Evolutionary conservation across 164 flowering plant species (phyloP).

Genomic region (Akebia trifoliata): DNA sequence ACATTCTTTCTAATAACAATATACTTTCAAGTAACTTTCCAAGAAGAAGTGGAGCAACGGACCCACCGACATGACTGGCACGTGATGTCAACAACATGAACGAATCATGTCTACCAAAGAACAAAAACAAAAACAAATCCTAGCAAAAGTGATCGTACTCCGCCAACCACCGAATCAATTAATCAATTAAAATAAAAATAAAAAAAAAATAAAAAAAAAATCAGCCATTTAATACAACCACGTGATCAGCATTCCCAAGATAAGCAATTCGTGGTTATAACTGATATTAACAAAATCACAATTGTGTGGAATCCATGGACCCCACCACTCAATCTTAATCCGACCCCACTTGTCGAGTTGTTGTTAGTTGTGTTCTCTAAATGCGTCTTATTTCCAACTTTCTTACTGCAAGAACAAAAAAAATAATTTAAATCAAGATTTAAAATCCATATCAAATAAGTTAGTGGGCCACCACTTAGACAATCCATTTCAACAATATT

Average conservation of each 20-base stretch:
- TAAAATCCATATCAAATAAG: background rate
- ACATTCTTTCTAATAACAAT: too few species aligned
- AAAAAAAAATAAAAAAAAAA: too few species aligned
- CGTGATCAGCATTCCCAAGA: too few species aligned
- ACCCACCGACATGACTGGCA: too few species aligned
- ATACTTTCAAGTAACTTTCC: too few species aligned
- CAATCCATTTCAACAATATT: too few species aligned
- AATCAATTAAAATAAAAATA: background rate
- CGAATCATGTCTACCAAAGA: background rate
- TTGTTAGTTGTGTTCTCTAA: conserved; percentile 1
- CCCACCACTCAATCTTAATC: background rate
- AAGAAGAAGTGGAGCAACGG: too few species aligned
- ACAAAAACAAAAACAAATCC: background rate
- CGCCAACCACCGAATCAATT: background rate
- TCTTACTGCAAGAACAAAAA: conserved; percentile 4
- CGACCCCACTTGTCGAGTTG: conserved; percentile 2
- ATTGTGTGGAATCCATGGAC: background rate
- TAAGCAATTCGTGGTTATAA: background rate
- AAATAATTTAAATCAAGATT: background rate
- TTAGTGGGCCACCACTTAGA: too few species aligned
- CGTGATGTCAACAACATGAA: too few species aligned
- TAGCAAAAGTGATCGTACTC: background rate
- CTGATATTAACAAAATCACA: background rate
- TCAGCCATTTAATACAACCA: too few species aligned
- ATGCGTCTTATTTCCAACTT: background rate